Percentiles rank a stretch among this genome's conserved stretches.
Conservation (phyloP, 1,284 basidiomycete species). For the Ceratobasidium sp. region DNA sequence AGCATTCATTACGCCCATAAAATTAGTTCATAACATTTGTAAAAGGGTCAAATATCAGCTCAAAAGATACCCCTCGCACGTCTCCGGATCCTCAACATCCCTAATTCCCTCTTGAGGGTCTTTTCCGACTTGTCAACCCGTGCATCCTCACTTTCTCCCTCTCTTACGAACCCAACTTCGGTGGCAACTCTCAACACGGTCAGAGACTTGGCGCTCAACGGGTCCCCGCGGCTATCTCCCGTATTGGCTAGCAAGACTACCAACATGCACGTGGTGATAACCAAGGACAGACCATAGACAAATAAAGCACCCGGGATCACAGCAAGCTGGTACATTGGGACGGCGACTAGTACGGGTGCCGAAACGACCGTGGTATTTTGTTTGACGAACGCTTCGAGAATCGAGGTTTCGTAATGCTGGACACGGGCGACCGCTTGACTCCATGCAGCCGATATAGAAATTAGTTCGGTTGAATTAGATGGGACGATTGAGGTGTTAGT, state of each 20-base stretch:
- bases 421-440: not conserved
- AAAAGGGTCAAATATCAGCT: too few species aligned
- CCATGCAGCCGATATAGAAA: conserved; percentile 7
- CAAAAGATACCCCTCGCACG: not conserved
- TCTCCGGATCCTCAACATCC: not conserved
- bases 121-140: not conserved
- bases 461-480: conserved; percentile 3
- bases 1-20: too few species aligned
- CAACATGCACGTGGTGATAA: not conserved
- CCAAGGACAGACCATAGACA: not conserved
- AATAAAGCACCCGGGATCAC: not conserved
- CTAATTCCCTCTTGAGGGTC: not conserved
- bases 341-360: not conserved
- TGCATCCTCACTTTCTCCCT: not conserved
- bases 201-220: not conserved
- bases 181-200: not conserved
- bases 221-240: not conserved
- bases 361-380: not conserved
- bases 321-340: not conserved
- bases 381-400: conserved; percentile 3
- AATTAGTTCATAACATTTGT: too few species aligned
- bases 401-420: conserved; percentile 4
- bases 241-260: not conserved
- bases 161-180: not conserved
- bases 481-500: not conserved